Evolutionary conservation across 768 basidiomycete genomes (phyloP), one percentile per base, ranked within the genome.

Genomic region (Rhizopogon vinicolor): DNA sequence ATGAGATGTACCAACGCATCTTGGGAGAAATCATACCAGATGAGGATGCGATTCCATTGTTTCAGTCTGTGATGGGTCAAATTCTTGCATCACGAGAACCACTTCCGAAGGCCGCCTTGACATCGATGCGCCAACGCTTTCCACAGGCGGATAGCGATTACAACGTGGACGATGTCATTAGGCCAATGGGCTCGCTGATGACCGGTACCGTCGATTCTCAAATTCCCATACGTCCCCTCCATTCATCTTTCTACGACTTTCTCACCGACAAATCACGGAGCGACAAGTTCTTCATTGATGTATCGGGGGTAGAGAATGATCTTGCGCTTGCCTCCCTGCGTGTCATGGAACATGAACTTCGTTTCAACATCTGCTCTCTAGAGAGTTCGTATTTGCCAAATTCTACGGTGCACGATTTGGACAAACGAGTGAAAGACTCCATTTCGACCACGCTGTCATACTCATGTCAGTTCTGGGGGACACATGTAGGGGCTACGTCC

Each of bases 311-410:
- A 13, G 62, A 71, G 22, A 31, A 22, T 2, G 44, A 56, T 19
- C 62, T 74, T 3, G 62, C 65, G 4, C 39, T 52, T 8, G 58
- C 60, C 16, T 68, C 61, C 9, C 52, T 75, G 8, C 44, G 51
- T 2, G 46, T 68, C 12, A 69, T 75, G 73, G 57, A 65, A 5
- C 39, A 45, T 16, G 46, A 56, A 12, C 63, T 75, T 13, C 53
- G 55, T 45, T 75, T 76, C 62, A 72, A 75, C 52, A 72, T 76
- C 13, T 71, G 67, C 59, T 41, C 66, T 8, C 52, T 75, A 14
- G 56, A 63, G 40, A 68, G 60, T 12, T 74, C 73, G 2, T 65
- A 68, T 50, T 25, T 62, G 6, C 57, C 41, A 6, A 72, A 75
- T 53, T 50, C 45, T 29, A 63, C 72, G 14, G 52, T 72, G 14